phyloP scores from a whole-genome alignment of 1,284 basidiomycete genomes.

The Ceratobasidium sp. region DNA sequence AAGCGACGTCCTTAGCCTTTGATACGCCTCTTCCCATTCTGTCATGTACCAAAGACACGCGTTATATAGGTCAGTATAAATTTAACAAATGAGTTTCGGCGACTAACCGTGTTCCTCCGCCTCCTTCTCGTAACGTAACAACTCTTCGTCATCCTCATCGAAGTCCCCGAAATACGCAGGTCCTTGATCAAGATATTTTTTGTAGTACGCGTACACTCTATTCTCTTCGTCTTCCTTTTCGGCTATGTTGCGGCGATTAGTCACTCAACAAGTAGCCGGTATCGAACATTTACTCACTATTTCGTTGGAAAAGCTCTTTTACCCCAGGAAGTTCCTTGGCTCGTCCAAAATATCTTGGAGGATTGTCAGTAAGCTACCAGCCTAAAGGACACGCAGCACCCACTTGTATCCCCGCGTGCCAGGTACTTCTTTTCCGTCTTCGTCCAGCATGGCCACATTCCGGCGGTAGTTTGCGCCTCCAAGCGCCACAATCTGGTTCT shows the following conservation, averaged over 20 bases:
- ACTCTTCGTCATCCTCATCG: constrained; percentile 78
- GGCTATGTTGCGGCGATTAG: constrained; percentile 10
- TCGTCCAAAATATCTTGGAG: constrained; percentile 88
- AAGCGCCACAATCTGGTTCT: constrained; percentile 93
- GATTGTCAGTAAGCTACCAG: not conserved
- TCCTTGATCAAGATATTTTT: constrained; percentile 88
- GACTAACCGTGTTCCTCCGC: constrained; percentile 77
- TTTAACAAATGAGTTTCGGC: constrained; percentile 10
- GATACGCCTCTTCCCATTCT: constrained; percentile 78
- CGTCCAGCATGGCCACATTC: constrained; percentile 89
- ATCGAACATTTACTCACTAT: constrained; percentile 59
- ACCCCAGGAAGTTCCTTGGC: constrained; percentile 97
- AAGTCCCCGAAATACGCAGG: constrained; percentile 91
- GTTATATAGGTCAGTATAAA: constrained; percentile 24
- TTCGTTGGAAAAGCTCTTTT: constrained; percentile 87
- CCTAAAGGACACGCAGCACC: constrained; percentile 48
- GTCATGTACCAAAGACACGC: constrained; percentile 8
- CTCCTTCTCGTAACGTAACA: constrained; percentile 75
- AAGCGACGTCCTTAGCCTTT: constrained; percentile 63
- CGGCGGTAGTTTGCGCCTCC: constrained; percentile 97
- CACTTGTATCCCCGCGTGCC: constrained; percentile 99
- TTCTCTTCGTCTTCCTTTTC: constrained; percentile 81
- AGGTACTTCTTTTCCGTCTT: constrained; percentile 93
- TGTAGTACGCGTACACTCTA: constrained; percentile 77
- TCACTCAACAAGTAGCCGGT: not conserved